Base-by-base conservation (phyloP, 2,329 filamentous ascomycete genomes). In the Lachnellula hyalina region DNA sequence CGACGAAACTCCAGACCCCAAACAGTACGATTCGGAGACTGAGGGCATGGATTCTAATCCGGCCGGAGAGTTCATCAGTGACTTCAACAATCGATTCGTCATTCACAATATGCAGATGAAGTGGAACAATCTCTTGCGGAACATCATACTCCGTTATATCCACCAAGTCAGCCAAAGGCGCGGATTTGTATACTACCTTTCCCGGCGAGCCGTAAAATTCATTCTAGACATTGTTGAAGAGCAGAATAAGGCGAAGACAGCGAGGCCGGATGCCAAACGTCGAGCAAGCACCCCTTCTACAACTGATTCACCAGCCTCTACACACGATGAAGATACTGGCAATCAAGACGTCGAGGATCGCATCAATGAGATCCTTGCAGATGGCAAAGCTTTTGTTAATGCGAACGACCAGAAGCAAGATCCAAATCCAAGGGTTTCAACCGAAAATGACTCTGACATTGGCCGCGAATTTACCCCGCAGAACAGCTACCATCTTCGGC, bases 61-160 rank as follows among this genome's bases (percentile, higher is more conserved):
- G 1, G 82, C 86, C 3, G 83, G 88, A 15, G 91, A 96, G 61
- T 93, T 93, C 62, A 86, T 89, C 48, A 96, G 89, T 70, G 92
- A 97, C 68, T 99, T 96, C 77, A 94, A 95, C 70, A 99, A 99
- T 68, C 88, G 94, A 2, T 99, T 99, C 75, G 93, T 97, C 64
- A 88, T 99, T 51, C 94, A 99, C 76, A 99, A 99, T 65, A 83
- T 95, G 69, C 94, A 99, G 67, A 76, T 99, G 54, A 99, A 99
- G 72, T 99, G 94, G 94, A 97, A 96, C 74, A 99, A 99, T 65
- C 83, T 92, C 11, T 74, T 99, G 38, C 85, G 94, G 56, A 97
- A 99, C 68, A 96, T 96, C 65, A 94, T 99, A 49, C 81, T 99
- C 41, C 89, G 94, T 23, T 99, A 99, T 70, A 95, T 94, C 60